Percentiles rank a stretch among this genome's conserved stretches.
Conservation (phyloP, 495 filamentous ascomycete genomes). For the Trichoderma parareesei region DNA sequence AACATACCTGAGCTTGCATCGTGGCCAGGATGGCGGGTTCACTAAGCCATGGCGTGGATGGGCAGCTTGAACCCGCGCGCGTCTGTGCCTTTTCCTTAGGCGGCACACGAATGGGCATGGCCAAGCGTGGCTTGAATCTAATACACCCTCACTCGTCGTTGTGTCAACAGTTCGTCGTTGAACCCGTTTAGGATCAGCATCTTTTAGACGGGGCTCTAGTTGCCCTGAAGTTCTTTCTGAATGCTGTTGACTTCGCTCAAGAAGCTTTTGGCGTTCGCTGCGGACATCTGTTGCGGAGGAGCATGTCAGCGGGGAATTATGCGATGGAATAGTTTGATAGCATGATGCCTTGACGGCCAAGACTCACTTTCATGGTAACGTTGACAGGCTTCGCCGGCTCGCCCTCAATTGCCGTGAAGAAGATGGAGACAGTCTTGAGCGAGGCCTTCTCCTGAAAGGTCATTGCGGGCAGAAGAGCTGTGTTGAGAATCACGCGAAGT, state of each 20-base stretch:
- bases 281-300: constrained; percentile 29
- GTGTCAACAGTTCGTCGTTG: neutral
- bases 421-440: constrained; percentile 44
- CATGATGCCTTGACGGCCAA: neutral
- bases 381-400: constrained; percentile 46
- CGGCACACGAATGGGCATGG: neutral
- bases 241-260: constrained; percentile 9
- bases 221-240: constrained; percentile 12
- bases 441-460: constrained; percentile 61
- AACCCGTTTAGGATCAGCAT: neutral
- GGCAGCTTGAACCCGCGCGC: neutral
- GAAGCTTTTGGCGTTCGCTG: constrained; percentile 36
- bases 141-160: neutral
- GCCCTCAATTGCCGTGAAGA: constrained; percentile 53
- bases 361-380: constrained; percentile 63
- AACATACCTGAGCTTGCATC: neutral
- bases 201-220: neutral
- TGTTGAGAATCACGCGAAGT: constrained; percentile 80
- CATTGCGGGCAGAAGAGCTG: constrained; percentile 63
- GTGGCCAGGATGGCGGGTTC: neutral
- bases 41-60: neutral
- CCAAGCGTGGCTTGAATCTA: neutral
- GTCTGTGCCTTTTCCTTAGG: neutral
- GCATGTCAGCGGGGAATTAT: constrained; percentile 10
- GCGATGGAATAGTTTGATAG: neutral